Conservation (phyloP, 2,329 filamentous ascomycete species). For the Aureobasidium namibiae region DNA sequence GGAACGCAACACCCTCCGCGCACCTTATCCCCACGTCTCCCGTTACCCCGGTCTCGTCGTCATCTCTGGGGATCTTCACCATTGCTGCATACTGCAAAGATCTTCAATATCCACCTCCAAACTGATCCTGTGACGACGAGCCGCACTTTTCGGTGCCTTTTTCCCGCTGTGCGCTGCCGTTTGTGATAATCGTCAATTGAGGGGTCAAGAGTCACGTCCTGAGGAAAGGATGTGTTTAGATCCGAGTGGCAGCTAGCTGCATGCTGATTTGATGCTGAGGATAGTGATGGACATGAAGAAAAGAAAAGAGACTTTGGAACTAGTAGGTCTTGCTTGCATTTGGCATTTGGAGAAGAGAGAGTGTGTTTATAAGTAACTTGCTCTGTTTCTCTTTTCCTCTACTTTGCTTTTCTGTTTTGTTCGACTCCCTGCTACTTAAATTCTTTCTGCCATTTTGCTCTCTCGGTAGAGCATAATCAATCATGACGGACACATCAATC, state of each 20-base stretch:
- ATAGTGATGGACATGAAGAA: not conserved
- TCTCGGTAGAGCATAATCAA: not conserved
- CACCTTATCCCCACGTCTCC: not conserved
- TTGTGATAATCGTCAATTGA: not conserved
- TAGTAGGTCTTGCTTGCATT: not conserved
- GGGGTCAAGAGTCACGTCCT: no score
- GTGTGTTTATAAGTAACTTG: not conserved
- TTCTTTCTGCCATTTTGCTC: no score
- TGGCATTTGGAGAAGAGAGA: not conserved
- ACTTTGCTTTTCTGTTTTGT: not conserved
- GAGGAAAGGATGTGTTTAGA: not conserved
- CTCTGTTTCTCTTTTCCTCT: not conserved
- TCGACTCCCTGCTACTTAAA: no score
- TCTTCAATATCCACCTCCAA: not conserved
- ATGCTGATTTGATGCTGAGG: not conserved
- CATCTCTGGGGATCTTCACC: not conserved
- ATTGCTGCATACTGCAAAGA: not conserved
- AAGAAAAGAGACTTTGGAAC: not conserved
- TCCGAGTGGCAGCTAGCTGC: not conserved
- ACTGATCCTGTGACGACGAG: not conserved
- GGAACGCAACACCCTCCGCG: not conserved
- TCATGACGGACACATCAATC: not conserved
- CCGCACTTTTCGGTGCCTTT: not conserved
- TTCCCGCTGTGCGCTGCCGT: not conserved
- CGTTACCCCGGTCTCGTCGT: not conserved